These are phyloP conservation scores for Cladosporium oxysporum DNA, from an alignment of 2,329 filamentous ascomycete species.

Conservation along the genomic window DNA sequence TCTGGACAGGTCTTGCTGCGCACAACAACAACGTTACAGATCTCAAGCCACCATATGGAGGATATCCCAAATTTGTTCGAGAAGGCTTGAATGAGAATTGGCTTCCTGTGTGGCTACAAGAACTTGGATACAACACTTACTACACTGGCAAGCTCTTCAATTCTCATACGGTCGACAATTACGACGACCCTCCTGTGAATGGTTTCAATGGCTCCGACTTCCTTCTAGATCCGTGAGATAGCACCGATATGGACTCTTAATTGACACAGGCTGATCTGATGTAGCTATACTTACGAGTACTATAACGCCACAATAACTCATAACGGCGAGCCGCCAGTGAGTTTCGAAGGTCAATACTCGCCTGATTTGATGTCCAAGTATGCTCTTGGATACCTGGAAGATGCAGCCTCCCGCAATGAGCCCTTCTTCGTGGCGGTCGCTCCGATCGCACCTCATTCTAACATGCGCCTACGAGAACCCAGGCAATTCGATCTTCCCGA, in stretches of 20 bases:
- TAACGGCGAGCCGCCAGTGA: slow-evolving; percentile 58
- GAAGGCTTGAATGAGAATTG: slow-evolving; percentile 68
- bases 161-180: slow-evolving; percentile 61
- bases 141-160: slow-evolving; percentile 76
- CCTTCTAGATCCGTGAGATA: slow-evolving; percentile 22
- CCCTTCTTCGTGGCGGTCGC: slow-evolving; percentile 70
- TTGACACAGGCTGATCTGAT: not conserved
- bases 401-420: slow-evolving; percentile 55
- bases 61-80: slow-evolving; percentile 66
- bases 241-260: too few species aligned
- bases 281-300: slow-evolving; percentile 62
- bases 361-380: slow-evolving; percentile 63
- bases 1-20: slow-evolving; percentile 66
- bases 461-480: slow-evolving; percentile 5
- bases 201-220: slow-evolving; percentile 60
- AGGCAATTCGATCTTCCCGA: slow-evolving; percentile 13
- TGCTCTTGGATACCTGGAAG: slow-evolving; percentile 61
- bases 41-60: slow-evolving; percentile 56
- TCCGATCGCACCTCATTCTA: slow-evolving; percentile 64
- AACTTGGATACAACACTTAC: slow-evolving; percentile 68
- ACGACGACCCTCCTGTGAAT: slow-evolving; percentile 57
- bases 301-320: slow-evolving; percentile 65
- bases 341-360: slow-evolving; percentile 57
- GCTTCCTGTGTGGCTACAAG: slow-evolving; percentile 70
- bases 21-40: slow-evolving; percentile 73